Percentiles rank a stretch among this genome's conserved stretches.
phyloP scores from a whole-genome alignment of 2,329 filamentous ascomycete genomes.

The Xylaria hypoxylon region DNA sequence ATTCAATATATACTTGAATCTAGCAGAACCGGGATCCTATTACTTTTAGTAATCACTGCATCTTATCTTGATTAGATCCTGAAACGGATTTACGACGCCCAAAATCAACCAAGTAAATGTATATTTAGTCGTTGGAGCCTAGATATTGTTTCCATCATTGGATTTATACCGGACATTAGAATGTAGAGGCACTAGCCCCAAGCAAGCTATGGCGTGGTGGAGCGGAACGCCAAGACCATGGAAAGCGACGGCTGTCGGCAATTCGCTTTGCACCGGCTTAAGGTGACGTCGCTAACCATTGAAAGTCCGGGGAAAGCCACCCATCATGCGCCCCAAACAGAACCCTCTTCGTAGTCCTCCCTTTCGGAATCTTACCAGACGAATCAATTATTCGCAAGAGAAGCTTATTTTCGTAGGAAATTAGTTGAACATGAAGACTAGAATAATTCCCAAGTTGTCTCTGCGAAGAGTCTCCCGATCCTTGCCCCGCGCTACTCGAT shows the following conservation, averaged over 20 bases:
- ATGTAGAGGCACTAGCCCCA: too few relatives aligned
- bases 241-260: constrained; percentile 38
- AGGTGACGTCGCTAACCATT: constrained; percentile 46
- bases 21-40: too few relatives aligned
- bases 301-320: constrained; percentile 41
- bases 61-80: too few relatives aligned
- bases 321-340: constrained; percentile 19
- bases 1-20: too few relatives aligned
- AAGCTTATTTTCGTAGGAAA: constrained; percentile 5
- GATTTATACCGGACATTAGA: too few relatives aligned
- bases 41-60: too few relatives aligned
- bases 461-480: constrained; percentile 40
- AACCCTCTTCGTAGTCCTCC: constrained; percentile 21
- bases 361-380: constrained; percentile 3
- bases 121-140: too few relatives aligned
- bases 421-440: constrained; percentile 45
- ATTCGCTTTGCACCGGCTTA: constrained; percentile 50
- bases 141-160: too few relatives aligned
- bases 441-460: constrained; percentile 41
- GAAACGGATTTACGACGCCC: too few relatives aligned
- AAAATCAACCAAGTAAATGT: too few relatives aligned
- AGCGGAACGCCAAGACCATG: constrained; percentile 30
- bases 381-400: constrained; percentile 1
- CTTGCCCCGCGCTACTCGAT: constrained; percentile 39
- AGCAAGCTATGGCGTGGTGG: too few relatives aligned